Conservation (phyloP, 1,139 yeast genomes). For the Pichia sp. region DNA sequence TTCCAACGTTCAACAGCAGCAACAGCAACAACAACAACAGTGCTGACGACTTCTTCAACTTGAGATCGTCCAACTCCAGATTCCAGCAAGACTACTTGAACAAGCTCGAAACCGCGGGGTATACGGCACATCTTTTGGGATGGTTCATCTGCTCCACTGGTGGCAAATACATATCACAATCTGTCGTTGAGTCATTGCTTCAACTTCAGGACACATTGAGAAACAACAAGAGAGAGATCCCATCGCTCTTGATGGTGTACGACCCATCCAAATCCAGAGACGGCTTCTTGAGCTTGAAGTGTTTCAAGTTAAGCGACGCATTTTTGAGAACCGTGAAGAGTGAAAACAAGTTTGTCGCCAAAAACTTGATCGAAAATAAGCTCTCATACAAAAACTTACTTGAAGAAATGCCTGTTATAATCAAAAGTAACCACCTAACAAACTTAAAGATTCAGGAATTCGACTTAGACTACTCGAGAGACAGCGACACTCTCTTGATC, state of each 20-base stretch:
- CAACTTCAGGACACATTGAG: conserved; percentile 51
- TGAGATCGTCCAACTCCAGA: conserved; percentile 54
- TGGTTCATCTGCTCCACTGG: conserved; percentile 74
- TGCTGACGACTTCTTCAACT: conserved; percentile 49
- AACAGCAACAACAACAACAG: conserved; percentile 59
- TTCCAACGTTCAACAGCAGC: conserved; percentile 38
- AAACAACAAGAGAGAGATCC: conserved; percentile 40
- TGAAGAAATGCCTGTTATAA: conserved; percentile 64
- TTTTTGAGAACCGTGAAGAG: conserved; percentile 48
- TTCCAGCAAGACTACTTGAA: conserved; percentile 69
- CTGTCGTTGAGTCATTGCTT: conserved; percentile 62
- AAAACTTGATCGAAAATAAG: conserved; percentile 55
- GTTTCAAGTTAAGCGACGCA: conserved; percentile 61
- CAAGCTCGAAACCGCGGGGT: conserved; percentile 57
- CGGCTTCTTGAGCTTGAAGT: conserved; percentile 56
- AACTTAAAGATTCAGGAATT: conserved; percentile 30
- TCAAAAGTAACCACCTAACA: conserved; percentile 57
- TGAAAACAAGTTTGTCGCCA: conserved; percentile 62
- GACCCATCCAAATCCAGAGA: conserved; percentile 68
- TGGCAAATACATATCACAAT: conserved; percentile 66
- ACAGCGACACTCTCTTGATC: conserved; percentile 32
- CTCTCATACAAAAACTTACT: conserved; percentile 66
- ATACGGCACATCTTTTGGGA: conserved; percentile 73
- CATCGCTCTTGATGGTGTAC: conserved; percentile 60
- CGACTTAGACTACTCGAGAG: conserved; percentile 15